Percentiles rank a stretch among this genome's conserved stretches.
Evolutionary conservation across 2,329 filamentous ascomycete species (phyloP).

Genomic region (Trichoderma lentiforme): DNA sequence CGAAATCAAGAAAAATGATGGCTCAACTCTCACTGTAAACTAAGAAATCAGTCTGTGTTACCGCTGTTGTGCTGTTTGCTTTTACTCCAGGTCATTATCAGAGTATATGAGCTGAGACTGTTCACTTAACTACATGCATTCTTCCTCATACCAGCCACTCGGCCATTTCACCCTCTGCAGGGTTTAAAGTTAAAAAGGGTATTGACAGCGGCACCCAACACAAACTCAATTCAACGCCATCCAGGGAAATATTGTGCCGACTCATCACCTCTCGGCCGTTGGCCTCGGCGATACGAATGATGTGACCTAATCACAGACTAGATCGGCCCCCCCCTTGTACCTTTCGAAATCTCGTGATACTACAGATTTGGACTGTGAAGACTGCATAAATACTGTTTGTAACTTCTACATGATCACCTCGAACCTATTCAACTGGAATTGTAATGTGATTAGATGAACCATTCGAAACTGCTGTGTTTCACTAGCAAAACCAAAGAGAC

Average conservation of each 20-base stretch:
- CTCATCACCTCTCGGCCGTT: background rate
- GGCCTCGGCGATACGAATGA: background rate
- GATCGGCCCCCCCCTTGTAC: fast-evolving
- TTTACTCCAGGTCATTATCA: background rate
- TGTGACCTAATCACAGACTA: background rate
- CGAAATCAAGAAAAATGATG: background rate
- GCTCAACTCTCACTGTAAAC: too few species aligned
- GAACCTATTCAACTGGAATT: background rate
- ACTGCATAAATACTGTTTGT: background rate
- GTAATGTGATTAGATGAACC: background rate
- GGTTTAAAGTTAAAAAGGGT: too few species aligned
- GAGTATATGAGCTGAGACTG: too few species aligned
- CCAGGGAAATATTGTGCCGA: background rate
- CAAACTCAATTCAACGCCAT: background rate
- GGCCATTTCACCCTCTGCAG: background rate
- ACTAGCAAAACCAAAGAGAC: background rate
- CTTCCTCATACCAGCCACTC: background rate
- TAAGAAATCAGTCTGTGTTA: background rate
- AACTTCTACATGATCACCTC: background rate
- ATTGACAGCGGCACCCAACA: background rate
- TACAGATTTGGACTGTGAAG: fast-evolving
- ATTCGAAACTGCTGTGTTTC: background rate
- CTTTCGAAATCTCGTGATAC: background rate
- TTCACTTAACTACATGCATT: background rate
- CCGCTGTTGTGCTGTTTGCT: background rate